phyloP scores from a whole-genome alignment of 805 yeast genomes.

The Lachancea mirantina region DNA sequence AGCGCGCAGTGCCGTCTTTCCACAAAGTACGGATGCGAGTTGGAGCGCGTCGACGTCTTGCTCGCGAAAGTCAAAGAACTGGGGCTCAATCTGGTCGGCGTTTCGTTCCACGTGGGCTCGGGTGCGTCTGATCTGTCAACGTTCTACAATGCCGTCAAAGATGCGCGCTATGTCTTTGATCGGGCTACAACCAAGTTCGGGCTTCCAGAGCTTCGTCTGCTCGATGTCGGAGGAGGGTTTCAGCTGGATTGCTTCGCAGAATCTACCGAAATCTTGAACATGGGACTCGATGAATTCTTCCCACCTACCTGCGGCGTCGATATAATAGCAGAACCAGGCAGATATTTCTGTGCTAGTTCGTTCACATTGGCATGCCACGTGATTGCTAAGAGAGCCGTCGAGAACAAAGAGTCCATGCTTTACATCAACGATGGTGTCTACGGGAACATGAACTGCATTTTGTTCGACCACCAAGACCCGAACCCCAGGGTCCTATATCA shows the following conservation, averaged over 20 bases:
- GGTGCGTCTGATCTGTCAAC: conserved; percentile 74
- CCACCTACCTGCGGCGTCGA: conserved; percentile 37
- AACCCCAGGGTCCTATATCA: conserved; percentile 58
- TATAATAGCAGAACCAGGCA: conserved; percentile 89
- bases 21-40: conserved; percentile 80
- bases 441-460: conserved; percentile 89
- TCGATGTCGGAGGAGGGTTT: conserved; percentile 96
- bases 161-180: conserved; percentile 63
- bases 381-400: conserved; percentile 64
- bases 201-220: conserved; percentile 37
- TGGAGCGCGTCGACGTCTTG: conserved; percentile 46
- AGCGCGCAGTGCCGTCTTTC: conserved; percentile 79
- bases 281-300: conserved; percentile 52
- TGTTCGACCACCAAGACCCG: conserved; percentile 87
- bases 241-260: conserved; percentile 52
- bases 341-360: conserved; percentile 78
- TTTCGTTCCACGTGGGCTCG: conserved; percentile 93
- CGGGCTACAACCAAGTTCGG: conserved; percentile 43
- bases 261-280: conserved; percentile 50
- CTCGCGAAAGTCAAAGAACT: conserved; percentile 55
- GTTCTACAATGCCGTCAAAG: conserved; percentile 61
- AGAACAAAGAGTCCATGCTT: conserved; percentile 50
- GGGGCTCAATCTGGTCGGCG: conserved; percentile 65
- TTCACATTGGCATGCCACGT: conserved; percentile 79
- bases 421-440: conserved; percentile 93